phyloP scores from a whole-genome alignment of 306 rosid species.

The Cicer yamashitae region DNA sequence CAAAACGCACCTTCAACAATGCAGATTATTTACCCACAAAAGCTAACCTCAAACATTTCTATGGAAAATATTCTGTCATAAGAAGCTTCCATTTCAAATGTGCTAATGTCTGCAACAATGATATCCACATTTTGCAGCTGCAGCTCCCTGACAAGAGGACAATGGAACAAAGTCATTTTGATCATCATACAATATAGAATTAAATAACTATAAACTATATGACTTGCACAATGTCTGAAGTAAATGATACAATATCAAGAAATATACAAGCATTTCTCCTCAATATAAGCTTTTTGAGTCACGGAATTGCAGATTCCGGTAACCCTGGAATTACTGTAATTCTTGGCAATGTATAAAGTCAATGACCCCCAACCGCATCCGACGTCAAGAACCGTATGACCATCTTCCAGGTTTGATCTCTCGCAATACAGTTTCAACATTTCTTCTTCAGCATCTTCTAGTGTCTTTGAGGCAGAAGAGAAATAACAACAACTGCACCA shows the following conservation, averaged over 20 bases:
- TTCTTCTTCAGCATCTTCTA: constrained; percentile 90
- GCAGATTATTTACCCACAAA: not conserved
- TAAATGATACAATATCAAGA: constrained; percentile 20
- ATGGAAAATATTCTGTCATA: constrained; percentile 85
- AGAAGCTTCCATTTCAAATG: constrained; percentile 77
- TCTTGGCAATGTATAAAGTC: constrained; percentile 71
- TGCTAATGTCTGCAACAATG: constrained; percentile 79
- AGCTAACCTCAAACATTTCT: constrained; percentile 88
- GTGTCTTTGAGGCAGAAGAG: constrained; percentile 58
- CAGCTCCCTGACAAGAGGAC: constrained; percentile 58
- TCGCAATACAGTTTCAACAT: constrained; percentile 76
- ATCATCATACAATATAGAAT: constrained; percentile 28
- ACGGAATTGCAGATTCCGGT: constrained; percentile 90
- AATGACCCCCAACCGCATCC: constrained; percentile 99
- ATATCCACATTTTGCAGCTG: constrained; percentile 73
- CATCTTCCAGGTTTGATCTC: constrained; percentile 74
- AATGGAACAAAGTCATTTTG: constrained; percentile 29
- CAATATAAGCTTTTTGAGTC: constrained; percentile 77
- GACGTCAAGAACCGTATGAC: constrained; percentile 78
- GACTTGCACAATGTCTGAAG: constrained; percentile 22
- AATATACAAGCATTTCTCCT: constrained; percentile 65
- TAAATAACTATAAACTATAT: constrained; percentile 1
- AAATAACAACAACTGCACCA: constrained; percentile 82
- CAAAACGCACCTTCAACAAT: constrained; percentile 3
- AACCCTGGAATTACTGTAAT: constrained; percentile 69